Evolutionary conservation across 805 yeast species (phyloP), one percentile per base, ranked within the genome.

Genomic region (Yarrowia bubula): DNA sequence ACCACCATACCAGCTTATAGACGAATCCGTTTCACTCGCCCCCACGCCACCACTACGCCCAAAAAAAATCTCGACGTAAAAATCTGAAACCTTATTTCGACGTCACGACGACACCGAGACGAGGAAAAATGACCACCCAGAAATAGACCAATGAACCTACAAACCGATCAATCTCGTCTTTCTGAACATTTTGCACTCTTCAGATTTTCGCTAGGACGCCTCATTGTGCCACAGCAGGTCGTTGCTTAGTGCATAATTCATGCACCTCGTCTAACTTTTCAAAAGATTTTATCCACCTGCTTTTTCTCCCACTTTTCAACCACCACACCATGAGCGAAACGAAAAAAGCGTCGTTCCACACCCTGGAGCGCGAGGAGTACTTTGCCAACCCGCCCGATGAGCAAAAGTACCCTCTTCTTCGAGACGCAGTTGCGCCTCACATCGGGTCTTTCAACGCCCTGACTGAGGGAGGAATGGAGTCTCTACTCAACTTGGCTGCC

Each of bases 391-490:
- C 99, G 53, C 96, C 98, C 61, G 96, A 90, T 72, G 84, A 88
- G 74, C 81, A 90, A 35, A 90, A 90, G 8, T 93, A 79, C 72
- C 97, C 97, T 14, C 77, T 92, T 44, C 81, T 95, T 41, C 83
- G 84, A 66, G 96, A 91, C 68, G 98, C 99, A 14, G 95, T 95
- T 44, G 85, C 86, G 66, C 99, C 99, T 5, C 99, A 95, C 75
- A 84, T 95, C 65, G 98, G 96, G 8, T 93, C 98, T 1, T 95
- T 95, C 81, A 89, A 95, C 80, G 98, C 98, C 5, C 80, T 95
- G 66, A 89, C 96, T 28, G 96, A 90, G 66, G 97, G 96, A 48
- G 85, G 89, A 28, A 67, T 61, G 15, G 96, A 93, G 53, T 97
- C 97, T 6, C 76, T 95, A 31, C 80, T 95, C 67, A 91, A 92